These are phyloP conservation scores for Ramularia endophylla DNA, from an alignment of 2,329 filamentous ascomycete genomes.

Conservation along the genomic window DNA sequence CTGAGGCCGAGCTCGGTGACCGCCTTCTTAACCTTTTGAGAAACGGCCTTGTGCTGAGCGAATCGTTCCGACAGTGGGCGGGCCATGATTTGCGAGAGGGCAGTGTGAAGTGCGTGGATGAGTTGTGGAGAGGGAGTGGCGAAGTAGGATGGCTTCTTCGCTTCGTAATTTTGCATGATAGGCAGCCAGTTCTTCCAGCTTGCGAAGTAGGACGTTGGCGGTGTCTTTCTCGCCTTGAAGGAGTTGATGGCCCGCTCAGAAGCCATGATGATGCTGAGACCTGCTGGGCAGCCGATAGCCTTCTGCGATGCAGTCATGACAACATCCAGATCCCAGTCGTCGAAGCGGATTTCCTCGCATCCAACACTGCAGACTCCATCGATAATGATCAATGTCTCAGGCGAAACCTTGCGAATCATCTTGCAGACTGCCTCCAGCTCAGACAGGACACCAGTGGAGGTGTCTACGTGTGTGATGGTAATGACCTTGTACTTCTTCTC, in stretches of 20 bases:
- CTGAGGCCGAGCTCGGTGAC: constrained; percentile 75
- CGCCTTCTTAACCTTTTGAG: constrained; percentile 79
- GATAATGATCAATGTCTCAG: constrained; percentile 84
- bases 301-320: constrained; percentile 95
- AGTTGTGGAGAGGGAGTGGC: constrained; percentile 94
- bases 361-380: constrained; percentile 98
- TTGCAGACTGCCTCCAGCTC: constrained; percentile 81
- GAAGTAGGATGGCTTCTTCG: constrained; percentile 96
- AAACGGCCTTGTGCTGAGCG: constrained; percentile 69
- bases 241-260: constrained; percentile 79
- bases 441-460: constrained; percentile 90
- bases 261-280: constrained; percentile 89
- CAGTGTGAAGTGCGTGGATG: constrained; percentile 84
- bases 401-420: constrained; percentile 77
- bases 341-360: constrained; percentile 91
- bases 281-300: constrained; percentile 91
- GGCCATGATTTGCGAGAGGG: constrained; percentile 78
- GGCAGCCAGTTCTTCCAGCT: constrained; percentile 97
- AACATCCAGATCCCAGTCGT: constrained; percentile 87
- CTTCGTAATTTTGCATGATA: constrained; percentile 98
- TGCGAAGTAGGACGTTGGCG: constrained; percentile 84
- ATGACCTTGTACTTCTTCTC: constrained; percentile 91
- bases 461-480: constrained; percentile 96
- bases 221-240: constrained; percentile 73
- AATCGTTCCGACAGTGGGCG: constrained; percentile 77